These are phyloP conservation scores for Neurospora discreta DNA, from an alignment of 495 filamentous ascomycete genomes.

Conservation along the genomic window DNA sequence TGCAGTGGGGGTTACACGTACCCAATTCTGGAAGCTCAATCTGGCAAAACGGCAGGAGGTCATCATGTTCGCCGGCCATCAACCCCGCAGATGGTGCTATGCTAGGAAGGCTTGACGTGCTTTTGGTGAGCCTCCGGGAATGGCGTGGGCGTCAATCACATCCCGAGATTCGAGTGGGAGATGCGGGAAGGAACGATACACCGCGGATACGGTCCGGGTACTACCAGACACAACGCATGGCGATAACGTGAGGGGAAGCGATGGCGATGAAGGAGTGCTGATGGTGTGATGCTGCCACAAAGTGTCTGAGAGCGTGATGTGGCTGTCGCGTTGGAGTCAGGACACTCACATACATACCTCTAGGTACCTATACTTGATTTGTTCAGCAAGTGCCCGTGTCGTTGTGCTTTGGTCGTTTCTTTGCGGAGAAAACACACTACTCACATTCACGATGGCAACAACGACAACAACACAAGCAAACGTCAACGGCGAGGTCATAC, in stretches of 20 bases:
- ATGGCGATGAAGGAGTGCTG: background rate
- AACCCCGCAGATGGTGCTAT: slow-evolving; percentile 8
- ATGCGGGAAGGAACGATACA: background rate
- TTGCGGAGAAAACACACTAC: background rate
- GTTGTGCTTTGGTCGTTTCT: background rate
- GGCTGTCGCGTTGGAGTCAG: background rate
- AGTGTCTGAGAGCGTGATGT: background rate
- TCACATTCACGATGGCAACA: background rate
- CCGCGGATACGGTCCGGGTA: background rate
- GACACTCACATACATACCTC: background rate
- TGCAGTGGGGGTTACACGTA: background rate
- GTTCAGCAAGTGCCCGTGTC: background rate
- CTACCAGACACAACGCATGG: background rate
- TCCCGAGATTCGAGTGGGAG: background rate
- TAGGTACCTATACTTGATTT: background rate
- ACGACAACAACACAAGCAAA: background rate
- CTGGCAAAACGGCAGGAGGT: background rate
- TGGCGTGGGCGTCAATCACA: background rate
- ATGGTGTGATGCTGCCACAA: background rate
- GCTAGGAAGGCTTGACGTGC: background rate
- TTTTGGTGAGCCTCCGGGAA: background rate
- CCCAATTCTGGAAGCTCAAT: background rate
- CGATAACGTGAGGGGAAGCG: background rate
- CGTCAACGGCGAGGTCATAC: background rate
- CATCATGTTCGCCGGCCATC: background rate